Conservation (phyloP, 257 asterid species). For the Mitragyna speciosa region DNA sequence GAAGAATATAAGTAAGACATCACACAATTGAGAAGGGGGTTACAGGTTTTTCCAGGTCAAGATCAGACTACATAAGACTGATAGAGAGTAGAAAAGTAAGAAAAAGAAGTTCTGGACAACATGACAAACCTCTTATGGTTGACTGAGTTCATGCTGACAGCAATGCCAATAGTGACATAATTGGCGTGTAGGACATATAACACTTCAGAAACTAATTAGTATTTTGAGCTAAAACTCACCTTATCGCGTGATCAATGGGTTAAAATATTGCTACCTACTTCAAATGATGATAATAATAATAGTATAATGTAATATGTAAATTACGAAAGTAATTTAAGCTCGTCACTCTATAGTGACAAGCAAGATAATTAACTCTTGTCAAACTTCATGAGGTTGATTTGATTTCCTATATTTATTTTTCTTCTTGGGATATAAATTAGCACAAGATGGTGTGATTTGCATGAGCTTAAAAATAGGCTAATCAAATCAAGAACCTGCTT, state of each 20-base stretch:
- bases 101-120: conserved; percentile 29
- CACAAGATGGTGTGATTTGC: background rate
- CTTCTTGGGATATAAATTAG: background rate
- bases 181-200: conserved; percentile 14
- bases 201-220: background rate
- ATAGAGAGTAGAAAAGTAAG: conserved; percentile 27
- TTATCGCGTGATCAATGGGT: background rate
- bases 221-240: background rate
- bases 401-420: background rate
- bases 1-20: conserved; percentile 8
- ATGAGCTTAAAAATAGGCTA: background rate
- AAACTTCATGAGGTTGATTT: background rate
- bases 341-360: no score
- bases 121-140: conserved; percentile 36
- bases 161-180: conserved; percentile 5
- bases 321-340: no score
- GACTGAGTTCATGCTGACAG: conserved; percentile 33
- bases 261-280: background rate
- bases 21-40: background rate
- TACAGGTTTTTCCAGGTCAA: conserved; percentile 7
- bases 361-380: background rate
- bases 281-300: no score
- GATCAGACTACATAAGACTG: background rate
- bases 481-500: background rate
- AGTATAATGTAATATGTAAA: no score